phyloP scores from a whole-genome alignment of 1,284 basidiomycete genomes.

The Ganoderma boninense region DNA sequence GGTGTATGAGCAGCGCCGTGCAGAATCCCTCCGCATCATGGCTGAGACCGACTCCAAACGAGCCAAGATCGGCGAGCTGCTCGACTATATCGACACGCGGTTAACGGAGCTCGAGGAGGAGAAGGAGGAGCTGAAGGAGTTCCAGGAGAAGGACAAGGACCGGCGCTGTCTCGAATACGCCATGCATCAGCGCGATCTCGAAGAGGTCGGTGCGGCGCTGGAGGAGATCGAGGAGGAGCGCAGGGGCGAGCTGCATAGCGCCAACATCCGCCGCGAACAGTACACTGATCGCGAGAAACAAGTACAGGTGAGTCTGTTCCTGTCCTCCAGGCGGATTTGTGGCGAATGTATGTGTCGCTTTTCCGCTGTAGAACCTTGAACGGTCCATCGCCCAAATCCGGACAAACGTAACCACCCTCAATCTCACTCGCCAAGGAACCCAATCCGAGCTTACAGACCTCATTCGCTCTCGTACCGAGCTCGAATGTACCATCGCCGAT shows the following conservation, averaged over 20 bases:
- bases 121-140: slow-evolving; percentile 97
- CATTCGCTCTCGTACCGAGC: slow-evolving; percentile 78
- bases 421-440: slow-evolving; percentile 73
- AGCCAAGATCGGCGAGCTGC: slow-evolving; percentile 89
- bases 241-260: slow-evolving; percentile 81
- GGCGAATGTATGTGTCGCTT: neutral
- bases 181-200: slow-evolving; percentile 89
- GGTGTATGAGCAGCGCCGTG: slow-evolving; percentile 94
- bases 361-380: slow-evolving; percentile 67
- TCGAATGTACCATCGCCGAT: slow-evolving; percentile 87
- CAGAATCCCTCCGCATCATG: slow-evolving; percentile 96
- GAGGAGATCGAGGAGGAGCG: slow-evolving; percentile 89
- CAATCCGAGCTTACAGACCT: slow-evolving; percentile 85
- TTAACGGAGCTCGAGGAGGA: slow-evolving; percentile 94
- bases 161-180: slow-evolving; percentile 96
- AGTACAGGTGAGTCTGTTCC: slow-evolving; percentile 65
- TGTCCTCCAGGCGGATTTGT: neutral
- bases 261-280: slow-evolving; percentile 83
- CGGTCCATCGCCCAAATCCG: slow-evolving; percentile 75
- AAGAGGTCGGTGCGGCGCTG: slow-evolving; percentile 86
- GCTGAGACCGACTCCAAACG: slow-evolving; percentile 95
- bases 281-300: slow-evolving; percentile 87
- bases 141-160: slow-evolving; percentile 95
- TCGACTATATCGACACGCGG: slow-evolving; percentile 92
- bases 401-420: slow-evolving; percentile 76